phyloP scores from a whole-genome alignment of 2,329 filamentous ascomycete species.

The Neoascochyta sp. region DNA sequence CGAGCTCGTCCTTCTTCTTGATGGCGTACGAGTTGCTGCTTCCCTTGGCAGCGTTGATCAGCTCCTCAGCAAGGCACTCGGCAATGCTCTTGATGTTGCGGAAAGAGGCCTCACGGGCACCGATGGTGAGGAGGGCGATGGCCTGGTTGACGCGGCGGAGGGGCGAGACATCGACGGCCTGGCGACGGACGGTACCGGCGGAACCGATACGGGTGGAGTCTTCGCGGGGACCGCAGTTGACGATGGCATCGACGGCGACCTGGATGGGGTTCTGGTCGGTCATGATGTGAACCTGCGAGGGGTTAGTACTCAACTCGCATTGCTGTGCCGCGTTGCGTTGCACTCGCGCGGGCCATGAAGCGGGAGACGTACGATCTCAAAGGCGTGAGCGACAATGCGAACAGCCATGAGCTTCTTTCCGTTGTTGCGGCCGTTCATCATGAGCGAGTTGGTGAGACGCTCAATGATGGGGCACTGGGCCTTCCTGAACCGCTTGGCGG shows the following conservation, averaged over 20 bases:
- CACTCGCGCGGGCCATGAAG: neutral
- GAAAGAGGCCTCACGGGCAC: conserved; percentile 98
- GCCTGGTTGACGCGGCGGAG: conserved; percentile 99
- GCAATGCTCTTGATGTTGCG: conserved; percentile 99
- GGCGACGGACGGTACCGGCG: conserved; percentile 98
- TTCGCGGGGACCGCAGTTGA: conserved; percentile 99
- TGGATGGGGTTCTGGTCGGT: conserved; percentile 99
- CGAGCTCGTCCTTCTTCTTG: conserved; percentile 99
- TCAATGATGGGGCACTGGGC: conserved; percentile 99
- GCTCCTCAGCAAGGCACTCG: conserved; percentile 98
- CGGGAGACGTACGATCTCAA: conserved; percentile 85
- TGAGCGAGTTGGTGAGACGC: conserved; percentile 99
- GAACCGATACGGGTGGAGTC: conserved; percentile 99
- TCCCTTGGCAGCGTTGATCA: conserved; percentile 99
- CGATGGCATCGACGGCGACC: conserved; percentile 97
- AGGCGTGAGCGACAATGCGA: conserved; percentile 96
- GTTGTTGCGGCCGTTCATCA: conserved; percentile 99
- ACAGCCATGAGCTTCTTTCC: conserved; percentile 99
- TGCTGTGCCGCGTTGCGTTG: neutral
- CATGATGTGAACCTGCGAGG: conserved; percentile 92
- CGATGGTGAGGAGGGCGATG: conserved; percentile 97
- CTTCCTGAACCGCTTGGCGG: conserved; percentile 99
- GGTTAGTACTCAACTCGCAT: conserved; percentile 11
- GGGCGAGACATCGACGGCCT: conserved; percentile 99
- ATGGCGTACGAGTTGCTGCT: conserved; percentile 99